These are phyloP conservation scores for Diplodia intermedia DNA, from an alignment of 2,329 filamentous ascomycete species.

Conservation along the genomic window DNA sequence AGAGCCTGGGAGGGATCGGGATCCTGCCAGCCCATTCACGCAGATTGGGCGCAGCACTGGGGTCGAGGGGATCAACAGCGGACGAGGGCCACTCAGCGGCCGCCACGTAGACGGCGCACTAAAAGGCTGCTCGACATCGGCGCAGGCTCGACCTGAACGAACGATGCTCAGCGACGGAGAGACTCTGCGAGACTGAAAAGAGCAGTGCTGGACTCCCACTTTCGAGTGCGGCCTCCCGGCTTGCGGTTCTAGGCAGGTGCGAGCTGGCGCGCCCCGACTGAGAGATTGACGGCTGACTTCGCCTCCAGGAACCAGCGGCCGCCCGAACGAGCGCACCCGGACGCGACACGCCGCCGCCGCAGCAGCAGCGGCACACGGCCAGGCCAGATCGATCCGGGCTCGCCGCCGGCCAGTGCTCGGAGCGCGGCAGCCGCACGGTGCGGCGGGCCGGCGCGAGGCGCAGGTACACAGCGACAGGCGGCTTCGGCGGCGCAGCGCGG, in stretches of 20 bases:
- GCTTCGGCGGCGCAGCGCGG: too few species aligned
- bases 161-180: conserved; percentile 26
- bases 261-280: neutral
- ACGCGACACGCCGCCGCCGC: neutral
- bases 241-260: conserved; percentile 26
- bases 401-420: conserved; percentile 23
- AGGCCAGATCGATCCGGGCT: conserved; percentile 6
- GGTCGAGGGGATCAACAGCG: conserved; percentile 44
- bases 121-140: conserved; percentile 31
- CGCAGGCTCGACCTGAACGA: conserved; percentile 32
- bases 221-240: conserved; percentile 14
- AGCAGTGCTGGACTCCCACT: conserved; percentile 18
- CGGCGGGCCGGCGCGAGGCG: conserved; percentile 6
- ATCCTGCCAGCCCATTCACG: conserved; percentile 36
- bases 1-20: conserved; percentile 33
- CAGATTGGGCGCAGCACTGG: conserved; percentile 37
- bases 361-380: conserved; percentile 4
- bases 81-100: conserved; percentile 51
- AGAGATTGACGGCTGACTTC: conserved; percentile 6
- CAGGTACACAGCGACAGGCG: conserved; percentile 36
- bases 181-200: conserved; percentile 33
- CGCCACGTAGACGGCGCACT: conserved; percentile 47
- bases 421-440: neutral
- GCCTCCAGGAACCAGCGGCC: neutral
- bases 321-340: neutral